These are phyloP conservation scores for Sporothrix protearum DNA, from an alignment of 2,329 filamentous ascomycete species.

Conservation along the genomic window DNA sequence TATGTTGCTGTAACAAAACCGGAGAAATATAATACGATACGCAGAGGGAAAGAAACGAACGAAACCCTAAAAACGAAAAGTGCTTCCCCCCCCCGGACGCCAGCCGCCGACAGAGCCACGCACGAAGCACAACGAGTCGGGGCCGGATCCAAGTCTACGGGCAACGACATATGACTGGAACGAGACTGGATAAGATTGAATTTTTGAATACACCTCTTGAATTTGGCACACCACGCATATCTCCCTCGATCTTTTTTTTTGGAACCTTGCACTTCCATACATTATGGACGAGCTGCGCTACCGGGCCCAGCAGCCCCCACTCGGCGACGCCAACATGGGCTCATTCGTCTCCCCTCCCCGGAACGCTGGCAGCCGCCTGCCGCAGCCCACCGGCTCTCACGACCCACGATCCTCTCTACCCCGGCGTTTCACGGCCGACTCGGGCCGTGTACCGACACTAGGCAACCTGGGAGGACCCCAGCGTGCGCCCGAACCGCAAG, in stretches of 20 bases:
- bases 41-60: constrained; percentile 17
- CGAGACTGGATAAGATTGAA: neutral
- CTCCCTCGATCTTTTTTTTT: neutral
- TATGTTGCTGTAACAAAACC: constrained; percentile 29
- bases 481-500: constrained; percentile 49
- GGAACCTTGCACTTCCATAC: neutral
- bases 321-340: constrained; percentile 71
- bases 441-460: constrained; percentile 74
- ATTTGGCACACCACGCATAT: neutral
- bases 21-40: constrained; percentile 21
- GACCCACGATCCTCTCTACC: constrained; percentile 76
- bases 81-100: neutral
- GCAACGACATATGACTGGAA: neutral
- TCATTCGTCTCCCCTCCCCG: constrained; percentile 71
- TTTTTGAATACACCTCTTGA: neutral
- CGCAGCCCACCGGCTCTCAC: constrained; percentile 53
- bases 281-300: constrained; percentile 75
- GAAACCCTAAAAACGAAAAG: neutral
- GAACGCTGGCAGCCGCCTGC: constrained; percentile 59
- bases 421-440: constrained; percentile 91
- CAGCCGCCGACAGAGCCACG: neutral
- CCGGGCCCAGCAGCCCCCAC: constrained; percentile 71
- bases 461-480: constrained; percentile 54
- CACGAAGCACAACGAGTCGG: neutral
- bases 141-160: neutral